These are phyloP conservation scores for Suillus sp. DNA, from an alignment of 768 basidiomycete genomes.

Conservation along the genomic window DNA sequence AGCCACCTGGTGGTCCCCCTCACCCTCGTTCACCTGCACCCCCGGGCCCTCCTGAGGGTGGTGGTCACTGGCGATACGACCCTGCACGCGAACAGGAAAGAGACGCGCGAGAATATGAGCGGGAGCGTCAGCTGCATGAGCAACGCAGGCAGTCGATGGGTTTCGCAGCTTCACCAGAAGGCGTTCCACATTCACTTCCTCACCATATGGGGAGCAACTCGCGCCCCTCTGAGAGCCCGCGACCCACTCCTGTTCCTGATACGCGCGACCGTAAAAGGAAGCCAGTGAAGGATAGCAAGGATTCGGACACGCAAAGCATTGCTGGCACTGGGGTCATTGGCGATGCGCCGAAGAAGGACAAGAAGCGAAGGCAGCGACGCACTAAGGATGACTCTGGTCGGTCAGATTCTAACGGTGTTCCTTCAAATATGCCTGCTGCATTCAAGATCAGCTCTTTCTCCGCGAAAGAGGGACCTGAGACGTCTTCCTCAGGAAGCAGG, in stretches of 20 bases:
- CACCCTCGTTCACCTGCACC: constrained; percentile 35
- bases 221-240: constrained; percentile 66
- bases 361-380: constrained; percentile 48
- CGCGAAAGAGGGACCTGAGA: constrained; percentile 56
- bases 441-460: constrained; percentile 38
- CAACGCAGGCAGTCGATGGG: constrained; percentile 39
- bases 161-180: constrained; percentile 53
- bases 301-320: constrained; percentile 38
- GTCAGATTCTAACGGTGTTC: constrained; percentile 27
- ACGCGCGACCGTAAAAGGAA: constrained; percentile 49
- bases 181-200: constrained; percentile 30
- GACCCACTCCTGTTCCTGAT: constrained; percentile 43
- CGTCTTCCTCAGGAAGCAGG: constrained; percentile 61
- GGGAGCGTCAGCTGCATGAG: constrained; percentile 34
- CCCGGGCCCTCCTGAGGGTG: constrained; percentile 43
- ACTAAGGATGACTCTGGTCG: constrained; percentile 46
- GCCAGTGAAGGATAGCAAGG: constrained; percentile 48
- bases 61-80: constrained; percentile 60
- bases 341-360: constrained; percentile 58
- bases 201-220: constrained; percentile 34
- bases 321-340: constrained; percentile 30
- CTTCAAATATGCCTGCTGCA: constrained; percentile 33
- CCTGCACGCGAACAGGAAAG: constrained; percentile 56
- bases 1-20: constrained; percentile 41
- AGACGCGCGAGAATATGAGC: constrained; percentile 46